These are phyloP conservation scores for Scedosporium apiospermum DNA, from an alignment of 2,329 filamentous ascomycete species.

Conservation along the genomic window DNA sequence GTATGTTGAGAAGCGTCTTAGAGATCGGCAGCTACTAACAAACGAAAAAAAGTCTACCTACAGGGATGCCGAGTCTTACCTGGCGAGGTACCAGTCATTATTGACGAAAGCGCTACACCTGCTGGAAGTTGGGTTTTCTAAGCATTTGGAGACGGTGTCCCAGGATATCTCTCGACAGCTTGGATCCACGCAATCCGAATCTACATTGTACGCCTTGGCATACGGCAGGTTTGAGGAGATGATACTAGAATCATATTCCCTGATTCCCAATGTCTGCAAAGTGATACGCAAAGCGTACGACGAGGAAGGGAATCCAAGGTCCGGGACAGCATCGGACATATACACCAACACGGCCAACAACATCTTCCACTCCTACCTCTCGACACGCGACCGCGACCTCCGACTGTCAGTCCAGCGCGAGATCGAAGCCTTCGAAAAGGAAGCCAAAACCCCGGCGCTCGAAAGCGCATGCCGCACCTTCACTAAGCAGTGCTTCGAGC, in stretches of 20 bases:
- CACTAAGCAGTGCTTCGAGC: constrained; percentile 51
- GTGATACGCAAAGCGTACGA: constrained; percentile 43
- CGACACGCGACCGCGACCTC: constrained; percentile 42
- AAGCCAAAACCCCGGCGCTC: constrained; percentile 36
- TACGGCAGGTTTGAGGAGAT: constrained; percentile 52
- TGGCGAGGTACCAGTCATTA: constrained; percentile 76
- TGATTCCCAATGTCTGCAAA: constrained; percentile 46
- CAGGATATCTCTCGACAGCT: constrained; percentile 46
- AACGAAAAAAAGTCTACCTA: constrained; percentile 50
- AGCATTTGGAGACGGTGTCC: constrained; percentile 41
- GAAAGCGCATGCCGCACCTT: constrained; percentile 49
- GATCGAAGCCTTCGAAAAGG: constrained; percentile 42
- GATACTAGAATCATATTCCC: constrained; percentile 44
- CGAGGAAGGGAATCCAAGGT: constrained; percentile 34
- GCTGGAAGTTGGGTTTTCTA: constrained; percentile 47
- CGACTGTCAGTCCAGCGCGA: constrained; percentile 44
- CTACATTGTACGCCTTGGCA: constrained; percentile 48
- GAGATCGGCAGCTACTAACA: background rate
- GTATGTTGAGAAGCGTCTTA: constrained; percentile 34
- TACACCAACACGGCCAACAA: constrained; percentile 45
- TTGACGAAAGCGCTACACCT: constrained; percentile 58
- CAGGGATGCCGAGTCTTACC: constrained; percentile 78
- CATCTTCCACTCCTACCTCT: constrained; percentile 44
- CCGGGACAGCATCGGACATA: constrained; percentile 36
- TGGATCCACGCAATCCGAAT: constrained; percentile 44